Evolutionary conservation across 192 early-diverging fungal species (phyloP).

Genomic region (Cladochytrium replicatum): DNA sequence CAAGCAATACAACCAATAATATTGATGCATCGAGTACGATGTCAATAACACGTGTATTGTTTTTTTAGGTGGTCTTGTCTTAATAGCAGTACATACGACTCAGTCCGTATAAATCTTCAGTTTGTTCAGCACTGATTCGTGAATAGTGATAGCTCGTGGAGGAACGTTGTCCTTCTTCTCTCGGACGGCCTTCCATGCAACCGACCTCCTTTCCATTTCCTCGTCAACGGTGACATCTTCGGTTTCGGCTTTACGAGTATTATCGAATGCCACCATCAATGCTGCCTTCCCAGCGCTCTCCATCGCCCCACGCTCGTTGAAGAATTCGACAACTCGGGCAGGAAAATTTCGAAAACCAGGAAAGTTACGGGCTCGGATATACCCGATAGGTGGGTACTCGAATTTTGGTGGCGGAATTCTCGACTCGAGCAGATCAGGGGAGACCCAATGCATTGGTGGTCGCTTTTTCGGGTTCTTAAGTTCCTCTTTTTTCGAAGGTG

Average conservation of each 20-base stretch:
- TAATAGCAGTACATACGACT: not conserved
- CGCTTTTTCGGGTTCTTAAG: not conserved
- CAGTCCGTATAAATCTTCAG: not conserved
- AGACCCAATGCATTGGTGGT: not conserved
- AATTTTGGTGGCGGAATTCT: not conserved
- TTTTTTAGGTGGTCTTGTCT: no score
- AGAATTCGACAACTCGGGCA: not conserved
- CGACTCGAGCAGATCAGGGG: not conserved
- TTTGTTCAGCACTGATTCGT: not conserved
- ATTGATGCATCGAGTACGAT: no score
- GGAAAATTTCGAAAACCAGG: not conserved
- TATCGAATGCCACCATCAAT: not conserved
- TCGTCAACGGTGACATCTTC: not conserved
- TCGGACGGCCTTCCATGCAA: not conserved
- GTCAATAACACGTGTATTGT: no score
- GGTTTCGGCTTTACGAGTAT: not conserved
- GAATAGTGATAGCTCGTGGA: not conserved
- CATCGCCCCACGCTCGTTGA: not conserved
- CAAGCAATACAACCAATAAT: no score
- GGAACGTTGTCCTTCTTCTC: not conserved
- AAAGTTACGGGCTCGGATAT: not conserved
- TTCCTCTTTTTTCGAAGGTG: not conserved
- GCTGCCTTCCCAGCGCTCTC: not conserved
- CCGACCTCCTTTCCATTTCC: not conserved
- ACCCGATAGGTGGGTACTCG: conserved; percentile 1